These are phyloP conservation scores for Xylaria sp. DNA, from an alignment of 2,329 filamentous ascomycete genomes.

Conservation along the genomic window DNA sequence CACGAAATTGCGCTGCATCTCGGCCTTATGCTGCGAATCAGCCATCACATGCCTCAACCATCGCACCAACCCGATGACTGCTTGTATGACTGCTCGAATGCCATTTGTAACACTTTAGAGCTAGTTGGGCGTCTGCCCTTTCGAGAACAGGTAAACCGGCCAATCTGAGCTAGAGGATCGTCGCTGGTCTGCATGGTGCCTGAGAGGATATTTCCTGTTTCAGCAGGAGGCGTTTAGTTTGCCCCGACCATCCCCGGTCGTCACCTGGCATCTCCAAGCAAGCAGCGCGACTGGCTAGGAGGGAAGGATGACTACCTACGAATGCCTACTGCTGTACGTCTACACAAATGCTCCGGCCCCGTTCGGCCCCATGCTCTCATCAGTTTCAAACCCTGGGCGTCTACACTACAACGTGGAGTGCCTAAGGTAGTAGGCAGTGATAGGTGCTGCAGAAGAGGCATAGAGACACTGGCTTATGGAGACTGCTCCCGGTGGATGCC, in stretches of 20 bases:
- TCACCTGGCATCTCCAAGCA: slow-evolving; percentile 26
- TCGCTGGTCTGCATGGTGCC: slow-evolving; percentile 37
- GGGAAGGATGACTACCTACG: slow-evolving; percentile 17
- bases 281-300: slow-evolving; percentile 12
- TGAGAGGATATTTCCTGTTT: slow-evolving; percentile 37
- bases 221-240: slow-evolving; percentile 36
- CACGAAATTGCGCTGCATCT: slow-evolving; percentile 13
- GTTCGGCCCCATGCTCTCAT: slow-evolving; percentile 21
- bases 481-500: slow-evolving; percentile 2
- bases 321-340: background rate
- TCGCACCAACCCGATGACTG: slow-evolving; percentile 4
- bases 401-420: no score
- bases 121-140: slow-evolving; percentile 20
- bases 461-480: slow-evolving; percentile 1
- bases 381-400: slow-evolving; percentile 27
- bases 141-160: slow-evolving; percentile 30
- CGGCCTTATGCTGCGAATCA: slow-evolving; percentile 36
- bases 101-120: slow-evolving; percentile 31
- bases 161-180: slow-evolving; percentile 34
- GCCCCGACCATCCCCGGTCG: slow-evolving; percentile 17
- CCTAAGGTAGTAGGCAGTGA: background rate
- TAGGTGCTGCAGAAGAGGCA: background rate
- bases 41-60: slow-evolving; percentile 37
- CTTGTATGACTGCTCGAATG: background rate
- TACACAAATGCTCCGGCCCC: slow-evolving; percentile 7